Evolutionary conservation across 768 basidiomycete genomes (phyloP), one percentile per base, ranked within the genome.

Genomic region (Sarcodon sp.): DNA sequence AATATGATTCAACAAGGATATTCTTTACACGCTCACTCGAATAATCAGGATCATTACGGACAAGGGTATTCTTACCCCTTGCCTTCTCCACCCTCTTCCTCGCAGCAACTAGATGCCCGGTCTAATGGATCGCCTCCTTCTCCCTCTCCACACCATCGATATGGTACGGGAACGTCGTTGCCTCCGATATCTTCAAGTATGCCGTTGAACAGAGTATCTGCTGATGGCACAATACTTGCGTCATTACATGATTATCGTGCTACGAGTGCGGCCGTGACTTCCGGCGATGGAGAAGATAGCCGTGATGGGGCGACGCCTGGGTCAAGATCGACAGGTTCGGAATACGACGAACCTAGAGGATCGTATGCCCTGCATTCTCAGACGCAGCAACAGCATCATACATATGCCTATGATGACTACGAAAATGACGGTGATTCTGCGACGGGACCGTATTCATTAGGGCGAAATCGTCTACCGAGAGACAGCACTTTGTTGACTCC

Each of bases 161-260:
- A 27, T 27, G 4, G 21, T 27, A 27, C 21, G 4, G 21, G 21
- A 27, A 27, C 21, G 21, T 27, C 21, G 21, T 27, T 27, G 21
- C 21, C 21, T 27, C 21, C 21, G 21, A 27, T 27, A 27, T 27
- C 21, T 27, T 27, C 21, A 41, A 47, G 45, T 43, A 34, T 59
- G 7, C 48, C 51, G 27, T 51, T 65, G 47, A 65, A 58, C 53
- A 70, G 79, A 7, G 16, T 41, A 15, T 4, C 39, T 16, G 15
- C 39, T 15, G 39, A 41, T 27, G 13, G 27, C 13, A 11, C 16
- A 41, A 13, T 41, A 4, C 15, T 41, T 11, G 15, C 27, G 39
- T 16, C 15, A 9, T 27, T 27, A 15, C 39, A 16, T 41, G 39
- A 41, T 27, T 41, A 41, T 27, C 39, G 39, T 1, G 15, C 39